phyloP scores from a whole-genome alignment of 2,329 filamentous ascomycete species.

The Pseudogymnoascus sp. region DNA sequence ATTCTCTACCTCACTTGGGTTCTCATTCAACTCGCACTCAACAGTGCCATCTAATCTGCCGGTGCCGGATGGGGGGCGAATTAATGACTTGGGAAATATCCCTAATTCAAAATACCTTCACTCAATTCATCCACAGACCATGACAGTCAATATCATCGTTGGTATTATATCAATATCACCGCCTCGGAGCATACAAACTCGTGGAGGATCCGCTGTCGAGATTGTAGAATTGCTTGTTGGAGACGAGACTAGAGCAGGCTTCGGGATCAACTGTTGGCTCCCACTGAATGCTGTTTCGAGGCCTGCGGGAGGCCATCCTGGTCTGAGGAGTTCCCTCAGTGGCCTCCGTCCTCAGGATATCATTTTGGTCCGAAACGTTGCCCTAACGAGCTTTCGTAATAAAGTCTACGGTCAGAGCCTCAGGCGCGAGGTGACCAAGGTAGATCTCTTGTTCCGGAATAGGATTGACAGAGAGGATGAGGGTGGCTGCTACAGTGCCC shows the following conservation, averaged over 20 bases:
- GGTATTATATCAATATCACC: slow-evolving; percentile 66
- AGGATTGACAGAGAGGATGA: slow-evolving; percentile 43
- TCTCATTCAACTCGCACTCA: slow-evolving; percentile 26
- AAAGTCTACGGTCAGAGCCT: slow-evolving; percentile 82
- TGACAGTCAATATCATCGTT: slow-evolving; percentile 75
- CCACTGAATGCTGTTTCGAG: slow-evolving; percentile 47
- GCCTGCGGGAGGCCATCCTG: slow-evolving; percentile 21
- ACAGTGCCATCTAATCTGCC: slow-evolving; percentile 4
- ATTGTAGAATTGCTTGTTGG: slow-evolving; percentile 73
- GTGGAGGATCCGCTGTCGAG: slow-evolving; percentile 52
- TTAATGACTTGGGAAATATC: slow-evolving; percentile 61
- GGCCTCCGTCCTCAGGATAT: slow-evolving; percentile 64
- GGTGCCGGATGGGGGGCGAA: slow-evolving; percentile 27
- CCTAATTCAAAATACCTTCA: slow-evolving; percentile 59
- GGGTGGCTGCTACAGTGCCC: slow-evolving; percentile 49
- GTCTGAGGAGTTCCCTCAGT: slow-evolving; percentile 26
- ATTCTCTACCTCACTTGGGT: neutral
- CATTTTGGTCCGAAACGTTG: slow-evolving; percentile 71
- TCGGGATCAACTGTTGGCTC: slow-evolving; percentile 81
- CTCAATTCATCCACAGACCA: slow-evolving; percentile 67
- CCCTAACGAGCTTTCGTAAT: slow-evolving; percentile 64
- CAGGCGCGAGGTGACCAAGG: slow-evolving; percentile 58
- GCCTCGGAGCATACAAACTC: slow-evolving; percentile 59
- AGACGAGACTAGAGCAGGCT: slow-evolving; percentile 75
- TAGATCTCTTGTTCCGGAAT: slow-evolving; percentile 57